Base-by-base conservation (phyloP, 2,329 filamentous ascomycete genomes). In the Sporothrix mexicana region DNA sequence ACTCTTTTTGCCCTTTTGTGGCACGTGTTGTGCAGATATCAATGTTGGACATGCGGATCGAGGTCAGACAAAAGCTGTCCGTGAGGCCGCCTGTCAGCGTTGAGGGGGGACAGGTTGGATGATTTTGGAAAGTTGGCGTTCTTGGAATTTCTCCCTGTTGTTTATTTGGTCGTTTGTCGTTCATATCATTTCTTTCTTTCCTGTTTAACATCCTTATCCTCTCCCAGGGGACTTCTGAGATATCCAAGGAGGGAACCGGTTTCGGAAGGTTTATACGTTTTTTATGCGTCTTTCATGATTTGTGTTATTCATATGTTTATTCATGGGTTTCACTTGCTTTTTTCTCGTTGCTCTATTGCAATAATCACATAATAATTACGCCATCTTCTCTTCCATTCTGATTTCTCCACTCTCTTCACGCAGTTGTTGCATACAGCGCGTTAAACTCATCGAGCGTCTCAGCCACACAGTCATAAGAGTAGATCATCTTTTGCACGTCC, bases 401-500 rank as follows among this genome's bases (percentile, higher is more conserved):
- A 59, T 12, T 8, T 49, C 10, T 23, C 1, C 43, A n/a, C n/a
- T 10, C 23, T 15, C 61, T 73, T 36, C 30, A 71, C 43, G 12
- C 74, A 49, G 82, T 71, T 43, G 76, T 79, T 43, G 78, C 79
- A 75, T 81, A 88, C 53, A 88, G 75, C 77, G 83, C 80, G 12
- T 85, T 83, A 78, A 88, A 90, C 73, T 82, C 81, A 59, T 88
- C 85, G 68, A 80, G 80, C 0, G 88, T 85, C 72, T 88, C 85
- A 77, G 83, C 80, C 68, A 88, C 84, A 77, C 88, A 90, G 80
- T 92, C 89, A 77, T 90, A 85, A 12, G 86, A 85, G 80, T 92
- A 92, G 74, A 92, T 88, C 84, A 87, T 87, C 79, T 86, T 85
- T 80, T 92, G 90, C 57, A 92, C 88, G 77, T 92, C 90, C 10